Base-by-base conservation (phyloP, 192 early-diverging fungal species). In the Rhizophagus clarus region DNA sequence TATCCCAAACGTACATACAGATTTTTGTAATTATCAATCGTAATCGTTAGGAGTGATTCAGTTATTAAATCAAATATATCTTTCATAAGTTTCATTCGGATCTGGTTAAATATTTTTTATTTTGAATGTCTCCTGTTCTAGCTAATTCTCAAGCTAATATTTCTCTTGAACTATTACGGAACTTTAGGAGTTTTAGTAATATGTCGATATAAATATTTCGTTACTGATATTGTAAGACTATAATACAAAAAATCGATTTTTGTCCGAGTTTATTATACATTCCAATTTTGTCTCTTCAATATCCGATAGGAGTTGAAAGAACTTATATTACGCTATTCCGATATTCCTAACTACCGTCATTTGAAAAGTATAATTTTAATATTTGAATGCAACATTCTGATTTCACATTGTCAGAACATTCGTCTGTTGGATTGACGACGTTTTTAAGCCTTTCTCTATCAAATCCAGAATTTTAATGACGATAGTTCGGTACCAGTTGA, bases 201-300 rank as follows among this genome's bases (percentile, higher is more conserved):
- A n/a, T n/a, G n/a, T n/a, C n/a, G n/a, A n/a, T n/a, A n/a, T n/a
- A 71, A 45, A 71, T 47, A 71, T 4, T 45, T 71, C 45, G 6
- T 71, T 8, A 71, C 69, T 47, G 17, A 71, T 71, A 71, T 71
- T 71, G 42, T 47, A 71, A 71, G 40, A 47, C 15, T 26, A 68
- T 68, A 68, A 68, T 66, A 5, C 34, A 3, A 3, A 5, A 37
- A 37, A 37, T 37, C 45, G 12, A 47, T 47, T 47, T 47, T 47
- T 47, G 45, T 47, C 12, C 11, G 12, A 47, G 20, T 37, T 37
- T 71, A 11, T 4, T 11, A n/a, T 20, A 45, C 40, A 45, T 71
- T 71, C 69, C 69, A 71, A 71, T 71, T 71, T 71, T 45, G 22
- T 71, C 47, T 71, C 69, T 71, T 71, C 42, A 45, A 71, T 71